Conservation (phyloP, 2,329 filamentous ascomycete species). For the Arachnomyces sp. region DNA sequence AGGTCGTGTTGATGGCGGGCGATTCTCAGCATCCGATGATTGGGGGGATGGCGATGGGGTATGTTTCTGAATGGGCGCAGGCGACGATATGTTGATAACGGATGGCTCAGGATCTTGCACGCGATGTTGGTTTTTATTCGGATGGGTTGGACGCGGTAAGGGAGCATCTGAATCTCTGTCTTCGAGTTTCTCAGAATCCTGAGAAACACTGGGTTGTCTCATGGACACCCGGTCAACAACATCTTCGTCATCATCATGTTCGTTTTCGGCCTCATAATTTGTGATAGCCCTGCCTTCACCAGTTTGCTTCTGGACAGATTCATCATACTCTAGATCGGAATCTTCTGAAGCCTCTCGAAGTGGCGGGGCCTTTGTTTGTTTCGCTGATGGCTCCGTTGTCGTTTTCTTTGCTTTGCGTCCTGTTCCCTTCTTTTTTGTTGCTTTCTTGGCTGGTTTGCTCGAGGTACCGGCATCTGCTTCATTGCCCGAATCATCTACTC, state of each 20-base stretch:
- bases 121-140: conserved; percentile 5
- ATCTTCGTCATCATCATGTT: conserved; percentile 4
- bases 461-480: conserved; percentile 21
- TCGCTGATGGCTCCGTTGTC: conserved; percentile 8
- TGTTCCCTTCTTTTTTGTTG: conserved; percentile 21
- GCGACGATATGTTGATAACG: conserved; percentile 19
- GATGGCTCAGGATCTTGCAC: conserved; percentile 6
- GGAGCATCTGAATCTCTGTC: background rate
- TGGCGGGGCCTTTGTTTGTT: conserved; percentile 10
- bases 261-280: conserved; percentile 2
- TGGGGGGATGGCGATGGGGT: conserved; percentile 62
- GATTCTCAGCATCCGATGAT: conserved; percentile 73
- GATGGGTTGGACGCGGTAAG: conserved; percentile 4
- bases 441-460: conserved; percentile 20
- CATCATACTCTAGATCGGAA: conserved; percentile 6
- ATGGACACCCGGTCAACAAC: background rate
- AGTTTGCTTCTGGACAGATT: conserved; percentile 1
- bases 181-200: conserved; percentile 4
- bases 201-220: conserved; percentile 8
- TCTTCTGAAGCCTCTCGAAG: conserved; percentile 9
- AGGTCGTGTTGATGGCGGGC: conserved; percentile 59
- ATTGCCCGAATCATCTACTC: conserved; percentile 21
- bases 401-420: conserved; percentile 25
- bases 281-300: conserved; percentile 2
- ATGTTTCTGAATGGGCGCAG: conserved; percentile 26